Base-by-base conservation (phyloP, 1,284 basidiomycete genomes). In the Naganishia sp. region DNA sequence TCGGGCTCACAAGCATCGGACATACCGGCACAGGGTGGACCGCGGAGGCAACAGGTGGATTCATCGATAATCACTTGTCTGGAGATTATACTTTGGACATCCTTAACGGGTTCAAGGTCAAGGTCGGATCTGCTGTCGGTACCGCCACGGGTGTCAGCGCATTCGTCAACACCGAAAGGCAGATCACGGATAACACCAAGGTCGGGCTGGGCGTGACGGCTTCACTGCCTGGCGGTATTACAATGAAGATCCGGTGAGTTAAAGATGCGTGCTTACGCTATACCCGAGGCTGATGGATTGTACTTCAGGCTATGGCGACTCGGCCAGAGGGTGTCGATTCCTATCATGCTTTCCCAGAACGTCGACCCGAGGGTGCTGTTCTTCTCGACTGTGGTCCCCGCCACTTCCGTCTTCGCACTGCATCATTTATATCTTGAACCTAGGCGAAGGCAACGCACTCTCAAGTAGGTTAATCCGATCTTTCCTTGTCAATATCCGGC, bases 381-480 rank as follows among this genome's bases (percentile, higher is more conserved):
- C 32, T 82, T 79, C 51, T 81, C 83, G 6, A 80, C 84, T 0
- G 75, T 86, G 18, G 49, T 87, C 0, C 87, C 88, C 2, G 82
- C 85, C 0, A 78, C 82, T 0, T 75, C 80, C 3, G 81, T 85
- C 57, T 75, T 84, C 1, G 77, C 84, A 0, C 73, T 84, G 31
- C 85, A 89, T 76, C 83, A 85, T 69, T 83, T 85, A 58, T 79
- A 85, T 67, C 73, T 89, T 31, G 80, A 83, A 23, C 88, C 88
- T 2, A 75, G 81, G 11, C 84, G 84, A 71, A 81, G 82, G 47
- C 75, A 76, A 45, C 77, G 77, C 45, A 80, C 84, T 60, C 71
- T 81, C 39, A 77, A 81, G 84, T 86, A 70, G 75, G 84, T 79
- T 63, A 13, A 25, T 11, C 32, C 17, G 68, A 4, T 47, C 43